These are phyloP conservation scores for Microbotryum intermedium DNA, from an alignment of 1,284 basidiomycete species.

Conservation along the genomic window DNA sequence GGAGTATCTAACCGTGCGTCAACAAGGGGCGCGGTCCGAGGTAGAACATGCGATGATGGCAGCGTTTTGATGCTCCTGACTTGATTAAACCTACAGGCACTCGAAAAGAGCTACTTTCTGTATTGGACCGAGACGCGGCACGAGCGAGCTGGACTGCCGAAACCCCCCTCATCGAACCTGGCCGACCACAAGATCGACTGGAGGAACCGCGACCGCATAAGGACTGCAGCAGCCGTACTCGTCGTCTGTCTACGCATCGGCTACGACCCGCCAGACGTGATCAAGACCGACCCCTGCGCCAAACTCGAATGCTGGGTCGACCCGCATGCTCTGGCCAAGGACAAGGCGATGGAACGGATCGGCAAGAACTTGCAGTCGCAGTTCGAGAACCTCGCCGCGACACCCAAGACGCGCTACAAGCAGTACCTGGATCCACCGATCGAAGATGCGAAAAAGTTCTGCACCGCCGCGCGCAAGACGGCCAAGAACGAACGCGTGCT, in stretches of 20 bases:
- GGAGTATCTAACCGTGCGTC: conserved; percentile 18
- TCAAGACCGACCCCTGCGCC: conserved; percentile 95
- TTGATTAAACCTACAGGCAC: conserved; percentile 12
- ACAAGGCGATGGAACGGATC: conserved; percentile 56
- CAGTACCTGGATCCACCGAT: conserved; percentile 84
- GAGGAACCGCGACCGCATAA: conserved; percentile 34
- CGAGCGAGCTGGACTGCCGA: conserved; percentile 23
- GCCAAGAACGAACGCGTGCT: conserved; percentile 90
- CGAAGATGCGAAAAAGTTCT: conserved; percentile 87
- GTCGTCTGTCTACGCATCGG: conserved; percentile 95
- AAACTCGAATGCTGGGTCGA: conserved; percentile 97
- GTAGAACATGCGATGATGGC: neutral
- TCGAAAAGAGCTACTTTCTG: conserved; percentile 35
- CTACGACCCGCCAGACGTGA: conserved; percentile 91
- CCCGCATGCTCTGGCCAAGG: conserved; percentile 63
- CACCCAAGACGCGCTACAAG: conserved; percentile 61
- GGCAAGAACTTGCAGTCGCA: conserved; percentile 89
- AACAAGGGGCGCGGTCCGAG: neutral
- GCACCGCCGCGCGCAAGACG: conserved; percentile 70
- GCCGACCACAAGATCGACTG: conserved; percentile 29
- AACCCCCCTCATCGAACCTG: conserved; percentile 21
- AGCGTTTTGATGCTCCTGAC: too few species aligned
- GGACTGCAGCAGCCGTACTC: conserved; percentile 81
- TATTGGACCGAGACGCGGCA: conserved; percentile 36
- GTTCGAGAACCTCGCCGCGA: conserved; percentile 82